Evolutionary conservation across 108 stramenopile genomes (phyloP), one percentile per base, ranked within the genome.

Genomic region (Bacterosira constricta): DNA sequence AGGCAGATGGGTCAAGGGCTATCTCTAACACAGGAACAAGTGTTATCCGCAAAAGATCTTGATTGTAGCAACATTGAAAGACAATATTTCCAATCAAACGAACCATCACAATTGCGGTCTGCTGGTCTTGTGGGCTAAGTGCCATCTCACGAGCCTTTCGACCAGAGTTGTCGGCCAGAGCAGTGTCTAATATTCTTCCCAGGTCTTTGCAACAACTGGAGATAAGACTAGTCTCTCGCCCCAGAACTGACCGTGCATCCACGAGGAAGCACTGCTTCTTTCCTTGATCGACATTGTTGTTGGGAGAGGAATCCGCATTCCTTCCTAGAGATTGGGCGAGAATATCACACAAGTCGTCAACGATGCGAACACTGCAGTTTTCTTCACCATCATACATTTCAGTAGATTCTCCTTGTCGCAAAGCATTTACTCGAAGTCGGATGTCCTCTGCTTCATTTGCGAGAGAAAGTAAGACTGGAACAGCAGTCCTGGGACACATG

Each of bases 41-140:
- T 12, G 77, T 88, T 18, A 51, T 70, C 27, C 93, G 79, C 54
- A 94, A 20, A 17, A 73, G 32, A 66, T 94, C 87, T 79, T 92
- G 93, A 69, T 90, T 92, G 39, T 63, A 35, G 20, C 71, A 74
- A 73, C 88, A 92, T 50, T 82, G 73, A 60, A 80, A 89, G 46
- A 85, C 85, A 45, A 90, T 41, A 61, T 94, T 94, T 0, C 88
- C 90, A 44, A 90, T 41, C 37, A 90, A 58, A 39, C 89, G 88
- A 29, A 94, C 93, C 35, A 84, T 58, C 5, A 73, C 44, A 29
- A 79, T 75, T 31, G 89, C 79, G 18, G 66, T 62, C 31, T 72
- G 54, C 63, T 94, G 90, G 12, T 94, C 85, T 15, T 86, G 81
- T 32, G 62, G 12, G 15, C 50, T 53, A 15, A 94, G 37, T 17